Percentiles rank a stretch among this genome's conserved stretches.
Evolutionary conservation across 129 eudicot genomes (phyloP).

Genomic region (Scalesia atractyloides): DNA sequence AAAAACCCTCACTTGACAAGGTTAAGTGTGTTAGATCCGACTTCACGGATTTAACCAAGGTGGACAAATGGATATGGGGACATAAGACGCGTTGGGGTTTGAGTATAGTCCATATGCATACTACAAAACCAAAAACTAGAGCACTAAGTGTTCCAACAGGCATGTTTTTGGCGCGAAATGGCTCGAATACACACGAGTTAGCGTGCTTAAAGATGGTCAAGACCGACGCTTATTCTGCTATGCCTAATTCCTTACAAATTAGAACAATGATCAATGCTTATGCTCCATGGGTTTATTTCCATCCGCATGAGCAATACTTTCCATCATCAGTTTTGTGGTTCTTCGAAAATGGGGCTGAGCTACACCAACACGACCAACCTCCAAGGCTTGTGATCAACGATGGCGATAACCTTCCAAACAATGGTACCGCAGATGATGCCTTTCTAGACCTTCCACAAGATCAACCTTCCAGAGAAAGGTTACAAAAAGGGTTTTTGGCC

Average conservation of each 20-base stretch:
- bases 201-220: slow-evolving; percentile 33
- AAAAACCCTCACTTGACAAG: slow-evolving; percentile 37
- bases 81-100: neutral
- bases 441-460: slow-evolving; percentile 44
- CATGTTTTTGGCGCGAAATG: slow-evolving; percentile 30
- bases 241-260: slow-evolving; percentile 41
- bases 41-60: slow-evolving; percentile 33
- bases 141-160: slow-evolving; percentile 35
- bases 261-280: slow-evolving; percentile 23
- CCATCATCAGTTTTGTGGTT: slow-evolving; percentile 48
- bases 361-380: slow-evolving; percentile 20
- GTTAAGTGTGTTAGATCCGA: slow-evolving; percentile 39
- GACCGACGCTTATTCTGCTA: slow-evolving; percentile 13
- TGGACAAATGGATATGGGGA: slow-evolving; percentile 46
- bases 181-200: neutral
- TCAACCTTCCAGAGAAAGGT: slow-evolving; percentile 13
- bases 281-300: slow-evolving; percentile 42
- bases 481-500: slow-evolving; percentile 29
- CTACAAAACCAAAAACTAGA: slow-evolving; percentile 18
- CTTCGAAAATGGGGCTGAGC: slow-evolving; percentile 37
- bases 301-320: slow-evolving; percentile 37
- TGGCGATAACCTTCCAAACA: slow-evolving; percentile 40
- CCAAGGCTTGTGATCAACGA: slow-evolving; percentile 5
- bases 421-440: slow-evolving; percentile 29
- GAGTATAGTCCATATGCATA: slow-evolving; percentile 10